Conservation (phyloP, 495 filamentous ascomycete species). For the Aspergillus ostianus region DNA sequence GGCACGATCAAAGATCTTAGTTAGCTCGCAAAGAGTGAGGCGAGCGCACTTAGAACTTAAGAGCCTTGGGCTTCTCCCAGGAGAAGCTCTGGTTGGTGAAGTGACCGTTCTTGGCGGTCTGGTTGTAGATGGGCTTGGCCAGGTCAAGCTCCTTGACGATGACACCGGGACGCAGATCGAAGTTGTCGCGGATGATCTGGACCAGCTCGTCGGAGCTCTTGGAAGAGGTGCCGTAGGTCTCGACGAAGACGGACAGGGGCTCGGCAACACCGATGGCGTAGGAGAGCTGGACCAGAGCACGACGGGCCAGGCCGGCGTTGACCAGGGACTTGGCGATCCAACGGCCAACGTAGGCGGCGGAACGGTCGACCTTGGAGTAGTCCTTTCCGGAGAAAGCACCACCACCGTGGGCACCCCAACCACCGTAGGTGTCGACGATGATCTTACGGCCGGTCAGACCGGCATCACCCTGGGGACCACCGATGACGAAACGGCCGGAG, state of each 20-base stretch:
- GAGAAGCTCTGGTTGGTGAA: conserved; percentile 97
- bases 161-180: conserved; percentile 94
- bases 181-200: conserved; percentile 90
- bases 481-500: conserved; percentile 97
- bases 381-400: conserved; percentile 99
- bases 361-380: conserved; percentile 99
- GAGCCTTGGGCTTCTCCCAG: conserved; percentile 97
- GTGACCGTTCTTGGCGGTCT: conserved; percentile 99
- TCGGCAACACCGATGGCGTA: conserved; percentile 99
- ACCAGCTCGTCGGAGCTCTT: conserved; percentile 89
- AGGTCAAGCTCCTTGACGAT: conserved; percentile 98
- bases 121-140: conserved; percentile 92
- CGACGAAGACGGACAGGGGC: conserved; percentile 81
- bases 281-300: conserved; percentile 92
- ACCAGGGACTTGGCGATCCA: conserved; percentile 99
- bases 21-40: neutral
- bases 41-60: conserved; percentile 68
- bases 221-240: conserved; percentile 63
- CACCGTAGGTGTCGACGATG: conserved; percentile 99
- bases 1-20: neutral
- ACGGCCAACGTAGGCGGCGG: conserved; percentile 92
- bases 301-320: conserved; percentile 80
- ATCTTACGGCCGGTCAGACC: conserved; percentile 99
- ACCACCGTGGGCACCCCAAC: conserved; percentile 99
- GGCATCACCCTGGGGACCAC: conserved; percentile 97